Base-by-base conservation (phyloP, 441 rosid genomes). In the Gossypium davidsonii region DNA sequence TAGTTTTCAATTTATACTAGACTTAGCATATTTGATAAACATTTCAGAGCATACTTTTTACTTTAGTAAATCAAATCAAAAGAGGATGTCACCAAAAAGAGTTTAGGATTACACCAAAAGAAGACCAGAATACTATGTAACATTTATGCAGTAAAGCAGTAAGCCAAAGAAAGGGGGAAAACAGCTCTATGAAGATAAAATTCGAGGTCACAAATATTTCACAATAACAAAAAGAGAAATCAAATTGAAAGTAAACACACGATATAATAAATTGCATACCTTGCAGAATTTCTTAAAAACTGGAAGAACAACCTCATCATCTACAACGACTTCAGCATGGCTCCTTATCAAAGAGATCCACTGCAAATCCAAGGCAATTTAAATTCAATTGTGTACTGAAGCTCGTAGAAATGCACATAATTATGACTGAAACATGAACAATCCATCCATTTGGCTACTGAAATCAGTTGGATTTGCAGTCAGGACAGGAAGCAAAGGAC, bases 291-390 rank as follows among this genome's bases (percentile, higher is more conserved):
- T 93, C 86, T 86, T 83, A 76, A 91, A 95, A 71, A 85, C 84
- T 11, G 89, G 82, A 74, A 87, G 88, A 65, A 90, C 81, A 55
- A 79, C 80, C 68, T 86, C 88, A 81, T 95, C 99, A 78, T 87
- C 88, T 64, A 84, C 89, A 65, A 95, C 74, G 21, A 86, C 87
- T 79, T 91, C 89, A 25, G 94, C 98, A 74, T 93, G 98, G 71
- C 87, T 86, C 74, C 98, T 88, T 71, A 89, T 61, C 78, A 93
- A 77, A 71, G 93, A 73, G 10, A 93, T 83, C 98, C 98, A 93
- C 99, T 93, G 86, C 79, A 78, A 72, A 74, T 46, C 60, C 7
- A 70, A 74, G 42, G 62, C 11, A 67, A 74, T 3, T 82, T 53
- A 70, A 70, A 77, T 42, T 51, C 73, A 59, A 65, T 15, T 52